Base-by-base conservation (phyloP, 306 rosid species). In the Astragalus glycyphyllos region DNA sequence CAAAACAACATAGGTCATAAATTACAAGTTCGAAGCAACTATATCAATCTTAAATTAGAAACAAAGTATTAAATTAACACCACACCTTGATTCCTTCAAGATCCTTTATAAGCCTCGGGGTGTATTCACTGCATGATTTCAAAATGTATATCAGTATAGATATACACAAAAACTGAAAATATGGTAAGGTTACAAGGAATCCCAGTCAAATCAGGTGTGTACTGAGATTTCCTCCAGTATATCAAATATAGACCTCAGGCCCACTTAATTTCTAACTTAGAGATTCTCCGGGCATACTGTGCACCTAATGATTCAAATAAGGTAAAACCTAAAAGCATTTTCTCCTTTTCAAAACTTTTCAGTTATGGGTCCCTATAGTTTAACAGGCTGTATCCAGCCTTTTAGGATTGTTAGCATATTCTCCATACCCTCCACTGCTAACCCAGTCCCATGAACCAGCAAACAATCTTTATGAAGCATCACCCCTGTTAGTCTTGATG, bases 1-100 rank as follows among this genome's bases (percentile, higher is more conserved):
- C 65, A 65, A 65, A 78, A 65, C 38, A 50, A 51, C 40, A 51
- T 14, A 61, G 59, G 20, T 31, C 46, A 58, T 6, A 69, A 58
- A 60, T 31, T 10, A 50, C 47, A 49, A 69, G 37, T 76, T 58
- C 41, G 38, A 58, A 51, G 72, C 49, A 8, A 72, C 51, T 50
- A 73, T 41, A 77, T 65, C 53, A 44, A 68, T 29, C 78, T 59
- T 42, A 47, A 50, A 55, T 48, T 32, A 65, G 61, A 16, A 66
- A 71, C 71, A 86, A 69, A 54, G 31, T 53, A 70, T 35, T 68
- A 56, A 61, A 51, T 69, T 74, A 77, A 57, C 57, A 58, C 37
- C 80, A 64, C 64, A 90, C 97, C 96, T 90, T 93, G 81, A 86
- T 71, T 81, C 94, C 97, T 68, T 86, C 97, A 61, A 93, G 98